Evolutionary conservation across 2,329 filamentous ascomycete genomes (phyloP).

Genomic region (Eurotiales sp.): DNA sequence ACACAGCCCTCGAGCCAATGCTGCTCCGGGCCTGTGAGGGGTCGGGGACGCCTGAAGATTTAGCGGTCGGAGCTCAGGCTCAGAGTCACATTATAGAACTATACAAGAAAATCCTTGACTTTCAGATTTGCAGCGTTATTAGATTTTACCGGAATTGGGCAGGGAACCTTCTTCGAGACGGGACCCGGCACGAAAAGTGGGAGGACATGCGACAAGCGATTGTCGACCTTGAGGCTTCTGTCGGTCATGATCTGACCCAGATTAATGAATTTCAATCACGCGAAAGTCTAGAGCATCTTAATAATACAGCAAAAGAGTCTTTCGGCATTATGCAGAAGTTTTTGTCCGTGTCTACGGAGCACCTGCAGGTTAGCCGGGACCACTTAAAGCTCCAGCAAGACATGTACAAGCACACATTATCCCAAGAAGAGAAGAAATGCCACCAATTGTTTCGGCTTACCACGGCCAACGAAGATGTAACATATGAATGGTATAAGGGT

Average conservation of each 20-base stretch:
- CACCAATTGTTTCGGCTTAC: slow-evolving; percentile 11
- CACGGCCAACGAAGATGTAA: background rate
- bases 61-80: slow-evolving; percentile 11
- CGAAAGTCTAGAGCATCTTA: background rate
- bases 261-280: background rate
- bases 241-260: background rate
- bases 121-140: slow-evolving; percentile 33
- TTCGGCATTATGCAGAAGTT: background rate
- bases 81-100: slow-evolving; percentile 21
- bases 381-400: background rate
- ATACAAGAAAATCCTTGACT: slow-evolving; percentile 33
- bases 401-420: background rate
- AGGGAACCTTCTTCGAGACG: slow-evolving; percentile 1
- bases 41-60: slow-evolving; percentile 1
- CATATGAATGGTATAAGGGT: slow-evolving; percentile 14
- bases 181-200: background rate
- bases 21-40: too few relatives aligned
- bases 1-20: slow-evolving; percentile 27
- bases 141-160: slow-evolving; percentile 25
- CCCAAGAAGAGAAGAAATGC: slow-evolving; percentile 10
- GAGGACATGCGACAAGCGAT: background rate
- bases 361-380: background rate
- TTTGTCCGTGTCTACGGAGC: background rate
- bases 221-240: background rate
- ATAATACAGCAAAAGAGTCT: background rate